These are phyloP conservation scores for Neoboletus magnificus DNA, from an alignment of 768 basidiomycete genomes.

Conservation along the genomic window DNA sequence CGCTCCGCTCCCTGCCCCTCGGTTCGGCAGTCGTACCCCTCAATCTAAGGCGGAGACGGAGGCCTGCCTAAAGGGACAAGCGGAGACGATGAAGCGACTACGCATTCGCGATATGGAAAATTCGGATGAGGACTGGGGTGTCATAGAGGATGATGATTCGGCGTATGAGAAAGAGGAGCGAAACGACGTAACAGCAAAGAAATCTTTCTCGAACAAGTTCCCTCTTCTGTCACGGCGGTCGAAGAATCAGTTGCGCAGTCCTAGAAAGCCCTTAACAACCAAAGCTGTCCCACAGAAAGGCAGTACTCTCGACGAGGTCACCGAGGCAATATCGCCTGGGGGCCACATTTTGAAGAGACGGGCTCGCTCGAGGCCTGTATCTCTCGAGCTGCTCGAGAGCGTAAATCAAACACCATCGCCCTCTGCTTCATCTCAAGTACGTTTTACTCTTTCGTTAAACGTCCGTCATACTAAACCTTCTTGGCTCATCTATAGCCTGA, in stretches of 20 bases:
- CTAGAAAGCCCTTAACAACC: slow-evolving; percentile 23
- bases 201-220: slow-evolving; percentile 31
- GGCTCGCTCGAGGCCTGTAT: slow-evolving; percentile 69
- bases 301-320: slow-evolving; percentile 54
- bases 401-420: slow-evolving; percentile 44
- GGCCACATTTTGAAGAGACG: slow-evolving; percentile 75
- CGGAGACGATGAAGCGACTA: slow-evolving; percentile 62
- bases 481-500: slow-evolving; percentile 7
- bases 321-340: slow-evolving; percentile 69
- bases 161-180: slow-evolving; percentile 49
- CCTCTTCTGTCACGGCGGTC: slow-evolving; percentile 25
- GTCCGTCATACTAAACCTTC: neutral
- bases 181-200: slow-evolving; percentile 29
- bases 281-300: slow-evolving; percentile 36
- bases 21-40: slow-evolving; percentile 28
- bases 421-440: slow-evolving; percentile 29
- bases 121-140: slow-evolving; percentile 44
- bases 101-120: slow-evolving; percentile 54
- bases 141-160: slow-evolving; percentile 45
- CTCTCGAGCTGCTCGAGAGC: slow-evolving; percentile 59
- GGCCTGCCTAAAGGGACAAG: slow-evolving; percentile 46
- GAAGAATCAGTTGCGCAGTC: slow-evolving; percentile 29
- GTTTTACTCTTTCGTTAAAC: neutral
- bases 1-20: slow-evolving; percentile 33
- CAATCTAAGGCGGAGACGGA: slow-evolving; percentile 38